phyloP scores from a whole-genome alignment of 2,329 filamentous ascomycete species.

The Fusarium denticulatum region DNA sequence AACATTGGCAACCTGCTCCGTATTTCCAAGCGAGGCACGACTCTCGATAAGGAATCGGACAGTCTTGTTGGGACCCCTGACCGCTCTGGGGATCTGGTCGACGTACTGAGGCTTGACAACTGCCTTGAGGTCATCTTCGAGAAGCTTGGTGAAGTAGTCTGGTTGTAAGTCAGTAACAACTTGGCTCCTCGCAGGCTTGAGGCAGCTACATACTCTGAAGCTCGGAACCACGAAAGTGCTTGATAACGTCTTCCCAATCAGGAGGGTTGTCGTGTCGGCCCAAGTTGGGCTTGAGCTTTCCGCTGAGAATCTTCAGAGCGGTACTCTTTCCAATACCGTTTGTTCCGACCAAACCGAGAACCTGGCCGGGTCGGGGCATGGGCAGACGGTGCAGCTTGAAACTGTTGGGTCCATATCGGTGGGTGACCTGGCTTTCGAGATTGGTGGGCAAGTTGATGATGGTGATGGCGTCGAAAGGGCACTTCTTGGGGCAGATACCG shows the following conservation, averaged over 20 bases:
- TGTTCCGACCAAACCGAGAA: conserved; percentile 94
- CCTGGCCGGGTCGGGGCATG: conserved; percentile 94
- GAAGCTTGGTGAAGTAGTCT: conserved; percentile 98
- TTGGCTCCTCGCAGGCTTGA: neutral
- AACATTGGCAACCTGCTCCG: conserved; percentile 82
- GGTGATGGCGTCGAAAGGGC: conserved; percentile 97
- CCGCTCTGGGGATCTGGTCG: conserved; percentile 94
- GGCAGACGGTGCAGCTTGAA: conserved; percentile 99
- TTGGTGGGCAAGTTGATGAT: conserved; percentile 99
- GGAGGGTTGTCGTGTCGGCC: conserved; percentile 95
- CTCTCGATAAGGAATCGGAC: conserved; percentile 83
- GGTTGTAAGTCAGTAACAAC: neutral
- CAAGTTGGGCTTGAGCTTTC: conserved; percentile 98
- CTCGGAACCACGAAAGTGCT: conserved; percentile 97
- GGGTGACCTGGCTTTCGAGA: conserved; percentile 96
- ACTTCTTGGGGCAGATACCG: conserved; percentile 99
- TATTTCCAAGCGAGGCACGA: conserved; percentile 79
- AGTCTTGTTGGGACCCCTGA: conserved; percentile 81
- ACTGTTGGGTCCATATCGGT: conserved; percentile 98
- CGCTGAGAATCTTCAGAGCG: conserved; percentile 97
- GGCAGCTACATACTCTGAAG: conserved; percentile 78
- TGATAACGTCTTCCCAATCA: conserved; percentile 99
- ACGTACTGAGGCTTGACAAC: conserved; percentile 99
- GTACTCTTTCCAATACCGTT: conserved; percentile 99
- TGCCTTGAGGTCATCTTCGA: conserved; percentile 96